Percentiles rank a stretch among this genome's conserved stretches.
These are phyloP conservation scores for Zygosaccharomyces sapae DNA, from an alignment of 1,139 yeast species.

Conservation along the genomic window DNA sequence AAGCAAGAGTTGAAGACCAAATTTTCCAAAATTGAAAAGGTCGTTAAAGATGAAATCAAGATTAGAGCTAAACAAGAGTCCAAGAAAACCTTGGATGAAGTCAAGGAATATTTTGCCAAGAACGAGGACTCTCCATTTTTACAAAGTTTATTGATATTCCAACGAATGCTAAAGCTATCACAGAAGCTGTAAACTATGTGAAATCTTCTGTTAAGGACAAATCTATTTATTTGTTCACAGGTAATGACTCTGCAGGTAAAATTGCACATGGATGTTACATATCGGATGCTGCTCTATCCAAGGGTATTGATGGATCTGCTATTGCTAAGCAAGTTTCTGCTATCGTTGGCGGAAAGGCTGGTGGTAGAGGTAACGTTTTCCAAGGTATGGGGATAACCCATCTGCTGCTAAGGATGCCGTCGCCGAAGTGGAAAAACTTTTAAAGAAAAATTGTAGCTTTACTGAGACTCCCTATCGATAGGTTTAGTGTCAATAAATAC, in stretches of 20 bases:
- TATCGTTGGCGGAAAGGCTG: conserved; percentile 92
- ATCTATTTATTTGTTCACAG: conserved; percentile 79
- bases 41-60: conserved; percentile 82
- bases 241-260: conserved; percentile 56
- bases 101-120: conserved; percentile 61
- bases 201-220: conserved; percentile 74
- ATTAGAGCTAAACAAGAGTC: conserved; percentile 82
- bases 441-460: conserved; percentile 47
- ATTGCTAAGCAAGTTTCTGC: conserved; percentile 68
- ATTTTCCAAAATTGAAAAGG: conserved; percentile 76
- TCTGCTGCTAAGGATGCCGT: conserved; percentile 69
- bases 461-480: conserved; percentile 12
- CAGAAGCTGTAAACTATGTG: conserved; percentile 83
- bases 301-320: conserved; percentile 72
- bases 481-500: not conserved
- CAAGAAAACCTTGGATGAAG: conserved; percentile 76
- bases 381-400: conserved; percentile 95
- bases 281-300: conserved; percentile 63
- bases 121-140: conserved; percentile 48
- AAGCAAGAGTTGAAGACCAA: conserved; percentile 72
- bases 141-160: conserved; percentile 65
- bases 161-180: conserved; percentile 89
- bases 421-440: conserved; percentile 58
- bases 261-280: conserved; percentile 95
- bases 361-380: conserved; percentile 94